phyloP scores from a whole-genome alignment of 495 filamentous ascomycete species.

The Aspergillus nidulans region DNA sequence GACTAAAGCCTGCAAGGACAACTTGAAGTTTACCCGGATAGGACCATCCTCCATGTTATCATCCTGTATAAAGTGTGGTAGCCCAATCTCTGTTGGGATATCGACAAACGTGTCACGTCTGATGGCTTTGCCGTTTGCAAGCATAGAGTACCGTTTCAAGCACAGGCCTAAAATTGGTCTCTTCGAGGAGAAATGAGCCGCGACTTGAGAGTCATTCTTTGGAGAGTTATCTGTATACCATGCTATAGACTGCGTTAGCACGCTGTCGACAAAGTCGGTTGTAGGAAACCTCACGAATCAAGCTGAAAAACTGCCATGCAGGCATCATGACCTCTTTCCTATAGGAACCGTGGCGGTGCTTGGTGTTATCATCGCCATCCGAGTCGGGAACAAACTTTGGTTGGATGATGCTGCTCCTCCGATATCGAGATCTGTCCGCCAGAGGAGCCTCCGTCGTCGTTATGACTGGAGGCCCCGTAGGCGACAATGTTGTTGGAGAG shows the following conservation, averaged over 20 bases:
- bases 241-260: slow-evolving; percentile 44
- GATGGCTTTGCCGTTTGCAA: slow-evolving; percentile 59
- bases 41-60: slow-evolving; percentile 63
- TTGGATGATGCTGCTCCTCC: slow-evolving; percentile 60
- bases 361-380: slow-evolving; percentile 22
- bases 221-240: slow-evolving; percentile 70
- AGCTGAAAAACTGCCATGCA: slow-evolving; percentile 94
- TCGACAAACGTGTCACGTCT: slow-evolving; percentile 79
- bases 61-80: slow-evolving; percentile 87
- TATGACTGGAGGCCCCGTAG: slow-evolving; percentile 29
- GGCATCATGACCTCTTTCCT: slow-evolving; percentile 89
- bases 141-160: slow-evolving; percentile 82
- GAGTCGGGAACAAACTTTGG: slow-evolving; percentile 50
- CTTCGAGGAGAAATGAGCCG: slow-evolving; percentile 65
- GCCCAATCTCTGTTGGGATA: slow-evolving; percentile 80
- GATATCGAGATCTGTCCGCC: slow-evolving; percentile 23
- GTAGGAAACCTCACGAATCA: slow-evolving; percentile 60
- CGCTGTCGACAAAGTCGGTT: background rate
- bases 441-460: slow-evolving; percentile 26
- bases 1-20: slow-evolving; percentile 81
- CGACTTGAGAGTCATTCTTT: slow-evolving; percentile 63
- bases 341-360: slow-evolving; percentile 44
- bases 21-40: slow-evolving; percentile 77
- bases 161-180: slow-evolving; percentile 87
- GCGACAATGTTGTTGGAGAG: slow-evolving; percentile 34